Percentiles rank a stretch among this genome's conserved stretches.
Evolutionary conservation across 495 filamentous ascomycete genomes (phyloP).

Genomic region (Lasiosphaeria hispida): DNA sequence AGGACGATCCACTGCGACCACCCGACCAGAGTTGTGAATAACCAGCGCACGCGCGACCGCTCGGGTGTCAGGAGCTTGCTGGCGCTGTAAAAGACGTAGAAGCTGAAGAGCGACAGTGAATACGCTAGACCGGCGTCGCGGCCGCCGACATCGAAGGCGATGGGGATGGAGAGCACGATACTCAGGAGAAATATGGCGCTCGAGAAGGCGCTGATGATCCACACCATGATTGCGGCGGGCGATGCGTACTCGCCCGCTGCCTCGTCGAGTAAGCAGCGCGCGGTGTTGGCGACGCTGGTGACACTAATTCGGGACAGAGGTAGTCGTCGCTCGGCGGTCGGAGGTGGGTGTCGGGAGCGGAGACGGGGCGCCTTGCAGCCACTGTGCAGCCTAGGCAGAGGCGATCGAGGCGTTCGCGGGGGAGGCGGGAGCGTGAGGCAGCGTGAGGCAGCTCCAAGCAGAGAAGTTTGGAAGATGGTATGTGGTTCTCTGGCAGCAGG

Average conservation of each 20-base stretch:
- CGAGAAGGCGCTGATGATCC: conserved; percentile 69
- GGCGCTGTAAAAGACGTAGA: conserved; percentile 85
- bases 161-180: conserved; percentile 88
- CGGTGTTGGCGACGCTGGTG: not conserved
- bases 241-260: conserved; percentile 22
- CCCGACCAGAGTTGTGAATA: conserved; percentile 61
- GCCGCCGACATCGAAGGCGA: conserved; percentile 96
- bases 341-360: not conserved
- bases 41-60: conserved; percentile 68
- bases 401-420: not conserved
- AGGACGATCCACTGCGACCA: conserved; percentile 80
- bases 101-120: conserved; percentile 78
- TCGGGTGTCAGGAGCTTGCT: conserved; percentile 80
- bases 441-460: not conserved
- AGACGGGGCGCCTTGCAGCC: not conserved
- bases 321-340: not conserved
- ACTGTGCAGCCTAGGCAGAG: conserved; percentile 1
- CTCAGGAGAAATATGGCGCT: conserved; percentile 78
- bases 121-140: conserved; percentile 90
- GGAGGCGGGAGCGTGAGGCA: not conserved
- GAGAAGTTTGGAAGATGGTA: not conserved
- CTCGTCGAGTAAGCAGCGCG: conserved; percentile 4
- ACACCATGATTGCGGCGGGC: conserved; percentile 54
- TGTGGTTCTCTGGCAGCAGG: too few species aligned
- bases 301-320: too few species aligned